Conservation (phyloP, 108 stramenopile species). For the Nitzschia putrida region DNA sequence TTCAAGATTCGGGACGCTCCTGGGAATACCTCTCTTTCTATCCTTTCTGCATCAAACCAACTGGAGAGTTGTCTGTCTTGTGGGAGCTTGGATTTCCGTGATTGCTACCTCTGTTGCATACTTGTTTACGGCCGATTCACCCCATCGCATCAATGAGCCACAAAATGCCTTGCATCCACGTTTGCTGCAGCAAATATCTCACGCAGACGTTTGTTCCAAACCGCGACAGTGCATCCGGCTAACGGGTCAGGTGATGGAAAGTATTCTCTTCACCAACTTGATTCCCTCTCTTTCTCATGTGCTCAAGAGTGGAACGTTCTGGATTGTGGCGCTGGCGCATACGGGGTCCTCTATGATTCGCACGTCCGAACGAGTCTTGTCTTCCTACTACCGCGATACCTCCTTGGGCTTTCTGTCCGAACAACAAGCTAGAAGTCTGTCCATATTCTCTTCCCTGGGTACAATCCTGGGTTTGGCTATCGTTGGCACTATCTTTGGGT, state of each 20-base stretch:
- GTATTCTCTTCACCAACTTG: constrained; percentile 36
- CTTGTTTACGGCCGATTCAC: constrained; percentile 65
- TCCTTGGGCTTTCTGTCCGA: constrained; percentile 59
- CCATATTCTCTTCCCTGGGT: constrained; percentile 70
- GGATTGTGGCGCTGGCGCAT: constrained; percentile 79
- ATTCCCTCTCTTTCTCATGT: constrained; percentile 65
- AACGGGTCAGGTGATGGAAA: constrained; percentile 7
- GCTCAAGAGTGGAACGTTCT: constrained; percentile 68
- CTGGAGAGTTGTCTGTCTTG: constrained; percentile 64
- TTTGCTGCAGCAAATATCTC: constrained; percentile 12
- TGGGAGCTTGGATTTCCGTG: constrained; percentile 59
- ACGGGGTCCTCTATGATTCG: constrained; percentile 72
- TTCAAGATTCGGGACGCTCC: constrained; percentile 67
- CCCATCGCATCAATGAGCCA: constrained; percentile 61
- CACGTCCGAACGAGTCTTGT: constrained; percentile 66
- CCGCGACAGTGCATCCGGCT: constrained; percentile 15
- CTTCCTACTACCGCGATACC: constrained; percentile 74
- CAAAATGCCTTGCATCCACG: constrained; percentile 68
- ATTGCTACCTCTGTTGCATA: constrained; percentile 53
- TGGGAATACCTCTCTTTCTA: constrained; percentile 65
- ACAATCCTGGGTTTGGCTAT: constrained; percentile 65
- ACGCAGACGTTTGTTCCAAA: background rate
- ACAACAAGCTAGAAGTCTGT: constrained; percentile 58
- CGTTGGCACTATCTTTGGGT: constrained; percentile 66
- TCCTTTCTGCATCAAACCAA: constrained; percentile 45